Conservation (phyloP, 495 filamentous ascomycete genomes). For the Chaetomium cochliodes region DNA sequence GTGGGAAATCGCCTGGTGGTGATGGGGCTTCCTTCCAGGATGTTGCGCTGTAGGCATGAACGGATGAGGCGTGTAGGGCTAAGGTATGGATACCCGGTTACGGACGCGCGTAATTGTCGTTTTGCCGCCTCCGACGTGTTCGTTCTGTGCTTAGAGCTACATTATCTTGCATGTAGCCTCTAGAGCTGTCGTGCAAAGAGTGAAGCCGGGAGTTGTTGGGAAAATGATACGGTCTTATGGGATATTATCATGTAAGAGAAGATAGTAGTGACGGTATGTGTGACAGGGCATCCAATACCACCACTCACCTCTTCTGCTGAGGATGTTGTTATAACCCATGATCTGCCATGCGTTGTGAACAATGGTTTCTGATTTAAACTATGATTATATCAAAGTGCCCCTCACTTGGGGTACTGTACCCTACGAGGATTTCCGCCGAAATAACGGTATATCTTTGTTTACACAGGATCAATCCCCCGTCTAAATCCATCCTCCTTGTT, state of each 20-base stretch:
- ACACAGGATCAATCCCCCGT: not conserved
- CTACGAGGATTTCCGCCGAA: not conserved
- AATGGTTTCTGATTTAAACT: no score
- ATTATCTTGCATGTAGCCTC: not conserved
- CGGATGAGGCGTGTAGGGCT: not conserved
- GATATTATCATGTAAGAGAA: no score
- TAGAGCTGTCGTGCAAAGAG: no score
- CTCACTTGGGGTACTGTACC: no score
- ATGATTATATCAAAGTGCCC: no score
- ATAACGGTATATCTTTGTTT: not conserved
- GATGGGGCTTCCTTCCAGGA: conserved; percentile 55
- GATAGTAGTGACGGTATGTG: no score
- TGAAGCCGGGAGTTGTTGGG: no score
- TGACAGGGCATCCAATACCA: no score
- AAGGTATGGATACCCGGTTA: conserved; percentile 3
- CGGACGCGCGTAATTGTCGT: not conserved
- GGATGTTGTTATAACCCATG: no score
- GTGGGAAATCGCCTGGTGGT: conserved; percentile 43
- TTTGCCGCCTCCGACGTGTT: not conserved
- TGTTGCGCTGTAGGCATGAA: conserved; percentile 45
- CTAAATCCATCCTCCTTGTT: not conserved
- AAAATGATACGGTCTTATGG: no score
- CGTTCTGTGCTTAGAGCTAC: not conserved
- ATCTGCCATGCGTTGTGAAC: no score
- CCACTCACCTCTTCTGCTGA: no score